Conservation (phyloP, 768 basidiomycete species). For the Hydnomerulius pinastri region DNA sequence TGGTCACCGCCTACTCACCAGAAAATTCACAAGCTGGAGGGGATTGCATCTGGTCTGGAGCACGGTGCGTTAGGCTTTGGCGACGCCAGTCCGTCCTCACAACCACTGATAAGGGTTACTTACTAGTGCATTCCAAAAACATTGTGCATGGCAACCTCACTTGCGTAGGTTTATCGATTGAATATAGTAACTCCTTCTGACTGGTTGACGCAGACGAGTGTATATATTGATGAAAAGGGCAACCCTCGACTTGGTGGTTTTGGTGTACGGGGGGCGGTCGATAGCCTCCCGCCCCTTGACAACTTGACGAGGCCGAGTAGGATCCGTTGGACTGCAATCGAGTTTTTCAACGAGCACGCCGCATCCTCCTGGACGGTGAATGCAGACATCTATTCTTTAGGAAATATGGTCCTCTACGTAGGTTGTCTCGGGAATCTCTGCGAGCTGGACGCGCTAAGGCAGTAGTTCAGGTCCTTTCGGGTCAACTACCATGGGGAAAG, state of each 20-base stretch:
- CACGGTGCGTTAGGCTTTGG: no score
- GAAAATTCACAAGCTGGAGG: not conserved
- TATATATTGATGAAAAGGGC: conserved; percentile 41
- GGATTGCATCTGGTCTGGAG: conserved; percentile 1
- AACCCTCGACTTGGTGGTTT: conserved; percentile 43
- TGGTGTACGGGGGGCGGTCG: no score
- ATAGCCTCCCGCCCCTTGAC: no score
- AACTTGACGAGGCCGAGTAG: conserved; percentile 39
- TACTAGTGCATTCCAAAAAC: not conserved
- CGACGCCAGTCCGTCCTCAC: not conserved
- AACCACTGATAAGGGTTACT: not conserved
- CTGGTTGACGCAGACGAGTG: conserved; percentile 36
- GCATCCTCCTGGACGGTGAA: not conserved
- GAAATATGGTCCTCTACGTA: conserved; percentile 18
- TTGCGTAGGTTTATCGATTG: not conserved
- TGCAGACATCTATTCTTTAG: conserved; percentile 43
- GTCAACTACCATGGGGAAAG: not conserved
- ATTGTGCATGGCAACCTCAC: conserved; percentile 3
- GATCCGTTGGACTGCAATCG: conserved; percentile 44
- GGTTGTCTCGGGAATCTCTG: not conserved
- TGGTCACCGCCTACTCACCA: not conserved
- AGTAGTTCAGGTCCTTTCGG: not conserved
- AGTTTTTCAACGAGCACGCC: conserved; percentile 35
- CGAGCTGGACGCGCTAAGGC: not conserved
- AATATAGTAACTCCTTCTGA: not conserved